A percentile compares a stretch with the other conserved stretches of the same genome.
Evolutionary conservation across 345 rosid genomes (phyloP).

Genomic region (Brassica incana): DNA sequence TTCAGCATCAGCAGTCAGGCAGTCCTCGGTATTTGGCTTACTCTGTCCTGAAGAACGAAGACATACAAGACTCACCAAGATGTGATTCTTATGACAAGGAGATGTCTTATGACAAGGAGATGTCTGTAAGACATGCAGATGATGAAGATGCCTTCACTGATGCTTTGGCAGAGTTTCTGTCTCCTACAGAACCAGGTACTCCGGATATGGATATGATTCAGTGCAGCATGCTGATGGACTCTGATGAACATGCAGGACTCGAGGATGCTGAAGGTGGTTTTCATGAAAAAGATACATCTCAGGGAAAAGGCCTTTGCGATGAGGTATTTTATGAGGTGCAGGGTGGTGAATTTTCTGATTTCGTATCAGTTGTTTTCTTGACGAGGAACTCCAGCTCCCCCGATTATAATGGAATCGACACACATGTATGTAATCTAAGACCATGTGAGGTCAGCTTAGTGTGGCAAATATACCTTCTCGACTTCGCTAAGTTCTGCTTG

Average conservation of each 20-base stretch:
- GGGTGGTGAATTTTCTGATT: slow-evolving; percentile 69
- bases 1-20: slow-evolving; percentile 62
- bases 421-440: slow-evolving; percentile 62
- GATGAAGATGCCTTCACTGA: slow-evolving; percentile 86
- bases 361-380: slow-evolving; percentile 79
- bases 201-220: slow-evolving; percentile 50
- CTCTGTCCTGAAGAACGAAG: slow-evolving; percentile 73
- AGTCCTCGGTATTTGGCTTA: slow-evolving; percentile 66
- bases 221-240: slow-evolving; percentile 45
- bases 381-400: slow-evolving; percentile 74
- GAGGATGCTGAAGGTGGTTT: slow-evolving; percentile 53
- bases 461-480: slow-evolving; percentile 16
- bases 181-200: slow-evolving; percentile 56
- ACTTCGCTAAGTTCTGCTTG: slow-evolving; percentile 39
- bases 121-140: slow-evolving; percentile 45
- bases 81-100: slow-evolving; percentile 40
- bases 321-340: slow-evolving; percentile 90
- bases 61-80: slow-evolving; percentile 41
- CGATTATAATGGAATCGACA: slow-evolving; percentile 86
- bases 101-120: slow-evolving; percentile 23
- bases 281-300: slow-evolving; percentile 51
- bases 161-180: slow-evolving; percentile 86
- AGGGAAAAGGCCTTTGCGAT: slow-evolving; percentile 53
- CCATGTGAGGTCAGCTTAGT: slow-evolving; percentile 20
- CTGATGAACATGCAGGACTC: slow-evolving; percentile 43